Evolutionary conservation across 768 basidiomycete species (phyloP).

Genomic region (Mycena belliarum): DNA sequence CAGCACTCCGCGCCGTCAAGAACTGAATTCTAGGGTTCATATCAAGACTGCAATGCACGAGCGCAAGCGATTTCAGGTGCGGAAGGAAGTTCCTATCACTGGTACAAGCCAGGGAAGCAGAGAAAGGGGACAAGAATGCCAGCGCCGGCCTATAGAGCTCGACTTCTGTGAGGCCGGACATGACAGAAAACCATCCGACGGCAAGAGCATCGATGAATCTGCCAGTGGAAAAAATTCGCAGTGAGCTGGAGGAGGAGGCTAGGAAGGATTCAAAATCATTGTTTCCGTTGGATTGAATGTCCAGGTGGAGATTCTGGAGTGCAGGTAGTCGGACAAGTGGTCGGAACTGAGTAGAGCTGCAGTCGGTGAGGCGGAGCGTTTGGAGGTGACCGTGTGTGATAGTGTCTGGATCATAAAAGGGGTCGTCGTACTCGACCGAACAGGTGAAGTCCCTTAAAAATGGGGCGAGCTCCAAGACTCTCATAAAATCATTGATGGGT

Average conservation of each 20-base stretch:
- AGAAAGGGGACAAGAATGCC: background rate
- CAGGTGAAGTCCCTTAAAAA: background rate
- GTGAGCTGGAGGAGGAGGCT: background rate
- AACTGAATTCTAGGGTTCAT: too few relatives aligned
- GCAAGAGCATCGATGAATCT: too few relatives aligned
- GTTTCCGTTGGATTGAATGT: background rate
- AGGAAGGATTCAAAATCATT: background rate
- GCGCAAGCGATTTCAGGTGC: background rate
- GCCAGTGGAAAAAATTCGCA: background rate
- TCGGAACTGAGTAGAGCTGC: background rate
- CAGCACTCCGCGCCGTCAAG: too few relatives aligned
- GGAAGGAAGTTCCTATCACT: background rate
- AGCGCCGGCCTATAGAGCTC: background rate
- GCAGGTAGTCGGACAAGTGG: background rate
- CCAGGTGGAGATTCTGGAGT: background rate
- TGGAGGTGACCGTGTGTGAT: background rate
- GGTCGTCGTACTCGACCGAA: background rate
- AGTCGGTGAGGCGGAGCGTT: background rate
- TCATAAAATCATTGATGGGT: background rate
- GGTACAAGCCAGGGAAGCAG: background rate
- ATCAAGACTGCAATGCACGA: background rate
- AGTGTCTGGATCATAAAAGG: background rate
- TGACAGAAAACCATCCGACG: background rate
- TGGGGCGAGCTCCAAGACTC: background rate
- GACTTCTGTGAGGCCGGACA: background rate